Evolutionary conservation across 495 filamentous ascomycete species (phyloP).

Genomic region (Staphylotrichum tortipilum): DNA sequence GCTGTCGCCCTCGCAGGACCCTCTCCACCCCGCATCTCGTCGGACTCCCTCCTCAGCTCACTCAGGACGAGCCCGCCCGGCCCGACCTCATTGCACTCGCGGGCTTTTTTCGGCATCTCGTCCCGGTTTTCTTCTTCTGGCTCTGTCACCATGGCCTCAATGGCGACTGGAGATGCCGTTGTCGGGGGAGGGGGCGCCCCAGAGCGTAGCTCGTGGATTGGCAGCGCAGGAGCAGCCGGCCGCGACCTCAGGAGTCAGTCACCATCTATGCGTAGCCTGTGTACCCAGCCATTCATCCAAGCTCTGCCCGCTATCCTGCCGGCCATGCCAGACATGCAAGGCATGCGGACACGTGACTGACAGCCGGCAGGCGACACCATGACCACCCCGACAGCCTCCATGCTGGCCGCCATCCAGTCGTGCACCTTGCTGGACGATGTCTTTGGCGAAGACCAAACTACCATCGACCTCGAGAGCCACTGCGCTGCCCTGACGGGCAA

Average conservation of each 20-base stretch:
- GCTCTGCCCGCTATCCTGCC: too few relatives aligned
- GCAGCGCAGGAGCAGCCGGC: constrained; percentile 34
- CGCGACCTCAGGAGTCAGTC: constrained; percentile 37
- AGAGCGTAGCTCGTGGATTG: constrained; percentile 27
- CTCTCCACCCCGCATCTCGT: neutral
- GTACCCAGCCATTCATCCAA: too few relatives aligned
- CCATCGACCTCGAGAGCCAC: constrained; percentile 59
- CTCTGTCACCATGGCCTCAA: too few relatives aligned
- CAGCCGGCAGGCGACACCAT: constrained; percentile 59
- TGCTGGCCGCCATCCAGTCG: constrained; percentile 59
- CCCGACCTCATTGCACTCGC: neutral
- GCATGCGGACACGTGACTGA: too few relatives aligned
- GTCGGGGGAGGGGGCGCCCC: neutral
- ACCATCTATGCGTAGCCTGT: neutral
- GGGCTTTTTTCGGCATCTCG: neutral
- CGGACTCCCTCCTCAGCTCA: too few relatives aligned
- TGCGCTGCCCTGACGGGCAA: constrained; percentile 64
- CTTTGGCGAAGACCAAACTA: constrained; percentile 73
- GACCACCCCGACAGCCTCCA: constrained; percentile 75
- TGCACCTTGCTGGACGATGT: constrained; percentile 71
- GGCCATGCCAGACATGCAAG: too few relatives aligned
- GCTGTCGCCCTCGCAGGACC: too few relatives aligned
- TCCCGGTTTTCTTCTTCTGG: neutral
- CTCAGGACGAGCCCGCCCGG: neutral
- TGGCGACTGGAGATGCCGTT: neutral